Percentiles rank a stretch among this genome's conserved stretches.
phyloP scores from a whole-genome alignment of 2,329 filamentous ascomycete species.

The Penicillium sp. region DNA sequence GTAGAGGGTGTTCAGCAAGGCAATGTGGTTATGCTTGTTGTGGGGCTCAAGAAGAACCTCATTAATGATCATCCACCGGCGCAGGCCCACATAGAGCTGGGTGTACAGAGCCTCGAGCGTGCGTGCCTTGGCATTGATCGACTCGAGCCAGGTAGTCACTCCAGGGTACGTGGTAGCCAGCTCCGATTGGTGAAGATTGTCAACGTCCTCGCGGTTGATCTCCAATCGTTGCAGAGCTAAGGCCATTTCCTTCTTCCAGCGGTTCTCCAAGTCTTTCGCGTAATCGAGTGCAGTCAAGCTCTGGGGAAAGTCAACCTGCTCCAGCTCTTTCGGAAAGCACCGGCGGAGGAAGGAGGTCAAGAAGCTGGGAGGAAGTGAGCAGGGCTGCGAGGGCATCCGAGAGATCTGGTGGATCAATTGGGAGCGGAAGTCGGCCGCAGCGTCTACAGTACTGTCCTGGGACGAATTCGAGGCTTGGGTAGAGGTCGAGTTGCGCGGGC shows the following conservation, averaged over 20 bases:
- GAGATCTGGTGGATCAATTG: conserved; percentile 55
- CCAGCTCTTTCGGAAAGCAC: conserved; percentile 58
- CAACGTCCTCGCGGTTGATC: conserved; percentile 52
- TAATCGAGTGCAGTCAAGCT: conserved; percentile 67
- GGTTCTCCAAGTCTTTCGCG: conserved; percentile 62
- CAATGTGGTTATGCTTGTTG: conserved; percentile 66
- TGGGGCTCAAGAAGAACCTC: conserved; percentile 64
- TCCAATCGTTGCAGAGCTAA: conserved; percentile 57
- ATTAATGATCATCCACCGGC: conserved; percentile 68
- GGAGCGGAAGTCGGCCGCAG: conserved; percentile 46
- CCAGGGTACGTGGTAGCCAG: conserved; percentile 55
- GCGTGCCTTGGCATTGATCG: conserved; percentile 53
- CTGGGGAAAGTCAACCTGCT: conserved; percentile 65
- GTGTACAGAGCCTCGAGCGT: conserved; percentile 60
- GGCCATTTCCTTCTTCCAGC: conserved; percentile 60
- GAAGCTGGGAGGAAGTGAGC: conserved; percentile 63
- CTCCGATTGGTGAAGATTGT: conserved; percentile 46
- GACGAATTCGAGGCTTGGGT: conserved; percentile 28
- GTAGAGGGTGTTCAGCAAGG: conserved; percentile 68
- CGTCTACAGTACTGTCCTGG: conserved; percentile 28
- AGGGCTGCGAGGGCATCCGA: conserved; percentile 60
- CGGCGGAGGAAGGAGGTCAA: conserved; percentile 63
- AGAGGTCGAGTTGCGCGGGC: conserved; percentile 36
- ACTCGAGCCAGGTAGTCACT: conserved; percentile 57
- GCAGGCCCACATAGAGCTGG: conserved; percentile 61